Conservation (phyloP, 2,329 filamentous ascomycete genomes). For the Sclerotinia subarctica region DNA sequence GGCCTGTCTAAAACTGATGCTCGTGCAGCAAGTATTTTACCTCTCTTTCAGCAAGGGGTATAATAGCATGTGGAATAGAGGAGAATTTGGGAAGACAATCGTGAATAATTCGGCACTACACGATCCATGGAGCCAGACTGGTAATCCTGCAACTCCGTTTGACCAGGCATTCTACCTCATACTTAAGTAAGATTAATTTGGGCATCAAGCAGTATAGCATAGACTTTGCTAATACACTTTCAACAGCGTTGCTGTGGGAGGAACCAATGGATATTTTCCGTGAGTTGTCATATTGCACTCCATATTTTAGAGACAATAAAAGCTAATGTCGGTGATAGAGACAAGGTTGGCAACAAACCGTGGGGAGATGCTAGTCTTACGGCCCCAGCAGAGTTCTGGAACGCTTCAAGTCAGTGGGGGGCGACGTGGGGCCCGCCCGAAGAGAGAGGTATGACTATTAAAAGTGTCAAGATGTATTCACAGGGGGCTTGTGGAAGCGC, state of each 20-base stretch:
- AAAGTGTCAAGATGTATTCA: slow-evolving; percentile 28
- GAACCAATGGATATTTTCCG: slow-evolving; percentile 49
- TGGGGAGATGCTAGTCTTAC: slow-evolving; percentile 46
- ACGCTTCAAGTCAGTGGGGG: slow-evolving; percentile 43
- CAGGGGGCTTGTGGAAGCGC: slow-evolving; percentile 20
- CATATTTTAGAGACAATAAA: not conserved
- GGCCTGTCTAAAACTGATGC: not conserved
- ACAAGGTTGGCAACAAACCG: slow-evolving; percentile 46
- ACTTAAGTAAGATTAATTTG: slow-evolving; percentile 38
- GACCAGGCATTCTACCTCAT: slow-evolving; percentile 52
- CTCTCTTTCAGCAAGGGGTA: slow-evolving; percentile 33
- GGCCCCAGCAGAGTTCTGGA: slow-evolving; percentile 45
- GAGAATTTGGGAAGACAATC: slow-evolving; percentile 42
- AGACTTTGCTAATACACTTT: not conserved
- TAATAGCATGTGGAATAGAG: slow-evolving; percentile 40
- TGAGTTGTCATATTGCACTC: slow-evolving; percentile 29
- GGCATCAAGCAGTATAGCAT: not conserved
- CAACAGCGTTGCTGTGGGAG: slow-evolving; percentile 46
- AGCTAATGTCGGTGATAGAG: slow-evolving; percentile 36
- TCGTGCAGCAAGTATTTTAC: slow-evolving; percentile 42
- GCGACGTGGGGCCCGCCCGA: slow-evolving; percentile 44
- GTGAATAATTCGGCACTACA: slow-evolving; percentile 44
- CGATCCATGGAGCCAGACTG: slow-evolving; percentile 46
- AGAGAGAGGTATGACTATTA: slow-evolving; percentile 26
- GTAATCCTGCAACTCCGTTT: slow-evolving; percentile 46